Conservation (phyloP, 176 grass and related monocot genomes). For the Dendrocalamus sinicus region DNA sequence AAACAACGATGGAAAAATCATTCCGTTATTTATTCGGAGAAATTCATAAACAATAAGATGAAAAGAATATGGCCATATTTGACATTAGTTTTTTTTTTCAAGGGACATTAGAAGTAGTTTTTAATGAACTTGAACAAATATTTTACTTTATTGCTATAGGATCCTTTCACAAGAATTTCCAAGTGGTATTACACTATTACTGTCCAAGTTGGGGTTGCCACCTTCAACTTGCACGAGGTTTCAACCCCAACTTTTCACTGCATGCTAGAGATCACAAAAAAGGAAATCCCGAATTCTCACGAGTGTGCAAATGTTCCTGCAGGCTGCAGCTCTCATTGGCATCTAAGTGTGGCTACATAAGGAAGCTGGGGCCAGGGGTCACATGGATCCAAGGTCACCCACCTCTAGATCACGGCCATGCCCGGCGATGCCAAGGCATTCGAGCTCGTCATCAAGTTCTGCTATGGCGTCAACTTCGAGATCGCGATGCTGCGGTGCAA, state of each 20-base stretch:
- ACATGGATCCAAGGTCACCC: conserved; percentile 17
- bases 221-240: conserved; percentile 87
- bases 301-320: neutral
- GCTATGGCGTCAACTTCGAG: conserved; percentile 74
- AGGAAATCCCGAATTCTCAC: neutral
- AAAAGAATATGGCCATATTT: too few relatives aligned
- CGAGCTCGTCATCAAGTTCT: conserved; percentile 72
- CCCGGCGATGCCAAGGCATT: conserved; percentile 73
- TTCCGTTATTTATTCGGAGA: too few relatives aligned
- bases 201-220: conserved; percentile 61
- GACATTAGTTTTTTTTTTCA: too few relatives aligned
- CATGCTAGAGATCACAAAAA: neutral
- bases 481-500: conserved; percentile 79
- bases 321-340: conserved; percentile 57
- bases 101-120: neutral
- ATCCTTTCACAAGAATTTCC: conserved; percentile 78
- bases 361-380: conserved; percentile 51
- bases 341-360: conserved; percentile 76
- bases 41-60: too few relatives aligned
- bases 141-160: conserved; percentile 52
- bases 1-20: too few relatives aligned
- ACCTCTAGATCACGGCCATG: conserved; percentile 62
- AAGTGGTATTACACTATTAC: conserved; percentile 51
- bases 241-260: neutral
- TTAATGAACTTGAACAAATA: neutral